Base-by-base conservation (phyloP, 2,329 filamentous ascomycete genomes). In the Tricladium varicosporioides region DNA sequence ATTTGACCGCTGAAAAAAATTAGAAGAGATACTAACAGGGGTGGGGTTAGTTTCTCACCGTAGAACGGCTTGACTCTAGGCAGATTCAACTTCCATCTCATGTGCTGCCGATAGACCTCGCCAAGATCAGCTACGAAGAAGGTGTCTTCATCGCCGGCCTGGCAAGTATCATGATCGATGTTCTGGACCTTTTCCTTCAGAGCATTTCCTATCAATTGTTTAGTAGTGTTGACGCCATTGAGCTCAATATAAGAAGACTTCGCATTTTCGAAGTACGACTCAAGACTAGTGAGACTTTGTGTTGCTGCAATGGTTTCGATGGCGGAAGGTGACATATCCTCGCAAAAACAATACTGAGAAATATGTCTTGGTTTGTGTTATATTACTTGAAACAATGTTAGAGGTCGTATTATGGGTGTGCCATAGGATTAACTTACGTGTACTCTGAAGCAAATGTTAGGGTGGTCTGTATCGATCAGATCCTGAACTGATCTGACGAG, bases 81-180 rank as follows among this genome's bases (percentile, higher is more conserved):
- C 70, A 99, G 80, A 72, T 95, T 93, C 80, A 87, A 84, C 85
- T 97, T 97, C 94, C 94, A 99, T 76, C 93, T 89, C 73, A 97
- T 80, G 71, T 97, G 93, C 84, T 99, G 94, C 76, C 94, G 91
- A 78, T 99, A 99, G 73, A 99, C 89, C 79, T 97, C 92, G 76
- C 94, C 94, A 70, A 99, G 86, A 78, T 99, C 94, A 69, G 92
- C 93, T 68, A 99, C 92, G 76, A 96, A 99, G 78, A 99, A 99
- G 59, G 94, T 89, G 76, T 97, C 94, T 78, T 99, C 94, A 57
- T 96, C 94, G 66, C 94, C 94, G 51, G 92, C 85, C 64, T 90
- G 89, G 77, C 94, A 99, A 68, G 81, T 81, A 72, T 97, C 90
- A 69, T 90, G 85, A 77, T 99, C 86, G 73, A 99, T 87, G 70